Percentiles rank a stretch among this genome's conserved stretches.
Conservation (phyloP, 1,284 basidiomycete genomes). For the Macrocystidia cucumis region DNA sequence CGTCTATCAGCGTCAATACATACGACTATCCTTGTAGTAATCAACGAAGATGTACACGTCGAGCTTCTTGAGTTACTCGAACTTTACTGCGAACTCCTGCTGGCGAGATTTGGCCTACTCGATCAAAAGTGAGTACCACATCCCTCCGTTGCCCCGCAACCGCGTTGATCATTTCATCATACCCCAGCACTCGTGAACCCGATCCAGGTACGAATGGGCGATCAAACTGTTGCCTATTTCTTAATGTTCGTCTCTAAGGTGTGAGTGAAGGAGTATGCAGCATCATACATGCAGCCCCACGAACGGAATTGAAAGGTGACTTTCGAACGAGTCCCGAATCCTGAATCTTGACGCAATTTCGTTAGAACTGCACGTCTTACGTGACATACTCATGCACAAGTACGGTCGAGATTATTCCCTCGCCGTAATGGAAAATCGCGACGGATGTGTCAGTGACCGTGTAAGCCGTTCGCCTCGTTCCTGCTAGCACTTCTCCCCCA, state of each 20-base stretch:
- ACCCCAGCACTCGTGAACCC: constrained; percentile 64
- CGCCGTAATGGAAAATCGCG: constrained; percentile 77
- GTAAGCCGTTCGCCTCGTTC: constrained; percentile 33
- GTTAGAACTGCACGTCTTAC: constrained; percentile 81
- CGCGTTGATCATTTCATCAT: background rate
- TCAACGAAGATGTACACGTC: constrained; percentile 80
- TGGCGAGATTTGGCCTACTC: constrained; percentile 87
- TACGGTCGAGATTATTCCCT: constrained; percentile 81
- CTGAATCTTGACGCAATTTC: constrained; percentile 3
- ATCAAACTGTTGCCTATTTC: constrained; percentile 1
- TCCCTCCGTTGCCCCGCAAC: too few relatives aligned
- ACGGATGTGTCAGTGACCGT: constrained; percentile 72
- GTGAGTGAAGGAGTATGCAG: constrained; percentile 38
- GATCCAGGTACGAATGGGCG: constrained; percentile 66
- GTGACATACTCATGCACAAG: constrained; percentile 93
- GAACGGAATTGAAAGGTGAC: constrained; percentile 84
- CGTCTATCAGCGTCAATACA: constrained; percentile 5
- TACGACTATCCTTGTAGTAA: constrained; percentile 36
- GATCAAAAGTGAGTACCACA: constrained; percentile 82
- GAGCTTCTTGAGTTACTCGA: constrained; percentile 91
- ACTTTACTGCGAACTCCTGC: constrained; percentile 88
- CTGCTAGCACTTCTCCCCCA: constrained; percentile 6
- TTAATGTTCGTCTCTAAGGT: constrained; percentile 14
- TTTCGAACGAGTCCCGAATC: constrained; percentile 1
- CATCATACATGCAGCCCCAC: constrained; percentile 86